Evolutionary conservation across 2,329 filamentous ascomycete genomes (phyloP).

Genomic region (Gremmenia infestans): DNA sequence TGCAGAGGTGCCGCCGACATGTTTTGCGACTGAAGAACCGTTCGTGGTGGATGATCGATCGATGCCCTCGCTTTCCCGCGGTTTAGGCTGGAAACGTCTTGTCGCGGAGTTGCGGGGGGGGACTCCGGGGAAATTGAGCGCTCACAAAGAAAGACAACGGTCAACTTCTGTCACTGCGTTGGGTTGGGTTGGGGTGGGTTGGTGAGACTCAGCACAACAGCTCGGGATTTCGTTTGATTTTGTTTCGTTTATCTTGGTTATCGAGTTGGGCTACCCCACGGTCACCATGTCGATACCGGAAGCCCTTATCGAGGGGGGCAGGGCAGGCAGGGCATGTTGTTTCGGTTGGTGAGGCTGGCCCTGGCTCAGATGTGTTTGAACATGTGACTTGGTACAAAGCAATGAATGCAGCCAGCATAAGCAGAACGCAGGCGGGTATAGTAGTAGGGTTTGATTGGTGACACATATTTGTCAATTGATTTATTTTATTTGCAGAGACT

Average conservation of each 20-base stretch:
- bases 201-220: background rate
- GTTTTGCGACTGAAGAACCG: background rate
- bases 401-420: too few species aligned
- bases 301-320: background rate
- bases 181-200: too few species aligned
- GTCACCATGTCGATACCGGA: background rate
- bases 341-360: background rate
- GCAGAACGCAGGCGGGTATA: too few species aligned
- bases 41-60: background rate
- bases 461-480: background rate
- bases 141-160: background rate
- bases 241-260: background rate
- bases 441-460: background rate
- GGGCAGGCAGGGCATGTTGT: background rate
- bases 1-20: constrained; percentile 19
- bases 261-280: background rate
- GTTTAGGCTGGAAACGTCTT: constrained; percentile 18
- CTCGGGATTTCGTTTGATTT: background rate
- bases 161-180: background rate
- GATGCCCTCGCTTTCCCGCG: constrained; percentile 9
- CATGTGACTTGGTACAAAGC: background rate
- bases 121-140: background rate
- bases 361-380: background rate
- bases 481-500: too few species aligned
- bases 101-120: background rate